A percentile compares a stretch with the other conserved stretches of the same genome.
phyloP scores from a whole-genome alignment of 345 rosid genomes.

The Eucalyptus cloeziana region DNA sequence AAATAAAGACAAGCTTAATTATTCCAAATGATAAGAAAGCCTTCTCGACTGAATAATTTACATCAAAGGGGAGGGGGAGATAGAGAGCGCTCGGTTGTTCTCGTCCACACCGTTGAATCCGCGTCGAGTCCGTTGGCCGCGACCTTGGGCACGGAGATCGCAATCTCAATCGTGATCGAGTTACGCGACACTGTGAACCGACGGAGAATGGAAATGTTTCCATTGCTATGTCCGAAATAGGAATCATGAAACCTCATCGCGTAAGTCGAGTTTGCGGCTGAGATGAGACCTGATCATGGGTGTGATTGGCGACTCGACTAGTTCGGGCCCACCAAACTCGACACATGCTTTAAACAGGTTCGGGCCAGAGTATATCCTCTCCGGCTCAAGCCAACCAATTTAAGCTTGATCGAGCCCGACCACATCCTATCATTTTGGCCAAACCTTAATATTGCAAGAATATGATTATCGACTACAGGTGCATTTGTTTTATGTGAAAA shows the following conservation, averaged over 20 bases:
- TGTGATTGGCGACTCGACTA: fast-evolving
- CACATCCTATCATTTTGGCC: not conserved
- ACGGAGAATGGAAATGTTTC: not conserved
- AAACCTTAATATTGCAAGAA: not conserved
- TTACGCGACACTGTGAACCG: not conserved
- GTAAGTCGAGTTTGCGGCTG: not conserved
- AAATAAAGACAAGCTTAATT: not conserved
- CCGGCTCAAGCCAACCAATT: not conserved
- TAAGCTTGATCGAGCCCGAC: not conserved
- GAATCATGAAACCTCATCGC: not conserved
- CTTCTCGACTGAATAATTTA: not conserved
- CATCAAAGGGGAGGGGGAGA: not conserved
- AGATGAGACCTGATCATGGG: fast-evolving
- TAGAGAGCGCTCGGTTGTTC: not conserved
- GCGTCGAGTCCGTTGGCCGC: not conserved
- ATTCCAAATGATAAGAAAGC: not conserved
- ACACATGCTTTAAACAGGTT: not conserved
- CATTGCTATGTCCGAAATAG: not conserved
- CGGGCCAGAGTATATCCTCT: fast-evolving
- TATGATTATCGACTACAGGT: not conserved
- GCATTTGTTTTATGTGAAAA: fast-evolving
- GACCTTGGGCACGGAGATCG: not conserved
- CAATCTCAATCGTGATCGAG: not conserved
- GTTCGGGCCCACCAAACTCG: fast-evolving
- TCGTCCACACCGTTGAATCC: not conserved